Evolutionary conservation across 148 eudicot species (phyloP), one percentile per base, ranked within the genome.

Genomic region (Nyssa sinensis): DNA sequence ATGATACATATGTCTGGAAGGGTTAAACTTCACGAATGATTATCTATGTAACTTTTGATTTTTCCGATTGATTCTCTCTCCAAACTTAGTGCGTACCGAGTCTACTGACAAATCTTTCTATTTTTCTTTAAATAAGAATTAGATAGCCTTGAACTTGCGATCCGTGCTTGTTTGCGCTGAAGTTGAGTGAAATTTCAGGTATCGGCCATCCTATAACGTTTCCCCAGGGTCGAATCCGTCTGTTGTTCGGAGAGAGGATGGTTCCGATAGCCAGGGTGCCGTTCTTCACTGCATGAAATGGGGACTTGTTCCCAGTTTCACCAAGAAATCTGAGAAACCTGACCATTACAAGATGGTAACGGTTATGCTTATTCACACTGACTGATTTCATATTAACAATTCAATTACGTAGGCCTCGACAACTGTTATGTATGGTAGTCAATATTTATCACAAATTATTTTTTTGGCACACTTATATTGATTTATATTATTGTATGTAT

Each of bases 271-370:
- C 44, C 77, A 80, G 17, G 86, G 77, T 19, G 83, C 80, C 67
- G 93, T 85, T 77, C 78, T 93, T 31, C 98, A 96, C 65, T 88
- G 90, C 83, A 96, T 96, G 99, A 96, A 87, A 71, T 96, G 99
- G 99, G 99, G 98, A 30, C 84, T 96, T 32, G 71, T 96, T 74
- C 98, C 99, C n/a, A 91, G 94, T 81, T 96, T 93, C 77, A 89
- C 97, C 25, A 93, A 91, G 77, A 96, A 96, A 79, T 81, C 86
- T 80, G 97, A 93, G 35, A 96, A 96, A 79, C 91, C 92, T 77
- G 98, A 96, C 78, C 90, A 93, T 74, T 96, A 80, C 70, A 88
- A 66, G 87, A 96, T 96, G 99, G 99, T 95, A 89, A 29, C 14
- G 0, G 49, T 31, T 9, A 27, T 67, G 32, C 30, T 23, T 37